Evolutionary conservation across 2,329 filamentous ascomycete species (phyloP).

Genomic region (Sporothrix schenckii): DNA sequence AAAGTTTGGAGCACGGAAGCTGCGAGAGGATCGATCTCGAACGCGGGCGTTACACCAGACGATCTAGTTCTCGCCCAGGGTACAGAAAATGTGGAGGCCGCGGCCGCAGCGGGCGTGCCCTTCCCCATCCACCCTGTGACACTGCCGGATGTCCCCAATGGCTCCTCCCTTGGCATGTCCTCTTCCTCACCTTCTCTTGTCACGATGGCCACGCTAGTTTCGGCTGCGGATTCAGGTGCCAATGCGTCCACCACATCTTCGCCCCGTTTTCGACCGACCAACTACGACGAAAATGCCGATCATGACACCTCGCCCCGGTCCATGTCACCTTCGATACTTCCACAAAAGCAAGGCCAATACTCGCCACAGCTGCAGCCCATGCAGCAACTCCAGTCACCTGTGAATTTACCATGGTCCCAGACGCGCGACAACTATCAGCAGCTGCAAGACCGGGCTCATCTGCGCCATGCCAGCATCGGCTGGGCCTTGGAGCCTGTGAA

Average conservation of each 20-base stretch:
- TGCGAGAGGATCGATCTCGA: not conserved
- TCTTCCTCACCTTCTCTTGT: conserved; percentile 26
- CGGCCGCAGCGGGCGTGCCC: conserved; percentile 33
- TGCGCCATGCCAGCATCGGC: conserved; percentile 43
- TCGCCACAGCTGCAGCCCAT: conserved; percentile 33
- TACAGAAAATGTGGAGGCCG: conserved; percentile 39
- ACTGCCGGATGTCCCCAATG: conserved; percentile 28
- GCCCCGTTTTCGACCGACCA: conserved; percentile 11
- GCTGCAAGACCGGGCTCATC: conserved; percentile 37
- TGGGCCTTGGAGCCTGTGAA: conserved; percentile 44
- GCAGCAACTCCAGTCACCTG: conserved; percentile 27
- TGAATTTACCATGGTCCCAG: conserved; percentile 25
- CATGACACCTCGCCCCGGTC: conserved; percentile 20
- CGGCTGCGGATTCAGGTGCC: conserved; percentile 34
- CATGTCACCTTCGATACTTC: conserved; percentile 16
- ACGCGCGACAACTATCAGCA: conserved; percentile 32
- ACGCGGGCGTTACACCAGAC: conserved; percentile 21
- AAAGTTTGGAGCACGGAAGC: conserved; percentile 48
- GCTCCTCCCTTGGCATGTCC: conserved; percentile 12
- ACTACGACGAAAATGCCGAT: conserved; percentile 13
- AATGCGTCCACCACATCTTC: conserved; percentile 29
- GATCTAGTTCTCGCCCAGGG: conserved; percentile 25
- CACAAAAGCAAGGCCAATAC: conserved; percentile 12
- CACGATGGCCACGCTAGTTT: conserved; percentile 32
- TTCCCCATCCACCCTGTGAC: conserved; percentile 23